Evolutionary conservation across 768 basidiomycete genomes (phyloP).

Genomic region (Mycena venus): DNA sequence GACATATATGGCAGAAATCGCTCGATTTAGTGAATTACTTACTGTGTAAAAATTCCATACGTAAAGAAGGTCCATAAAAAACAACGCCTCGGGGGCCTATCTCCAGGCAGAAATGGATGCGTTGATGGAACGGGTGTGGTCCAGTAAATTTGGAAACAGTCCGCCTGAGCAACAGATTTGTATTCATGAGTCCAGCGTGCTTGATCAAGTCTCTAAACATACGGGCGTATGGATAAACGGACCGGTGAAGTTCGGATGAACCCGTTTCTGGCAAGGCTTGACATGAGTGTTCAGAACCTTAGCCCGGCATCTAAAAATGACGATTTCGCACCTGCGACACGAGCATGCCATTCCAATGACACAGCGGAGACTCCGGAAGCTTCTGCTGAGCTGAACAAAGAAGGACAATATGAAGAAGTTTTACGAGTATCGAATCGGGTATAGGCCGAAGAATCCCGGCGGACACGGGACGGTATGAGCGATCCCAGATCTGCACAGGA

Average conservation of each 20-base stretch:
- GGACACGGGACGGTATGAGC: conserved; percentile 23
- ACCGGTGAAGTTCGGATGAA: conserved; percentile 5
- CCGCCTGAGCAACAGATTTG: not conserved
- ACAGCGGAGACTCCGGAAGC: conserved; percentile 28
- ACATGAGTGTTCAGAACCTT: not conserved
- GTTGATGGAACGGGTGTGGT: conserved; percentile 9
- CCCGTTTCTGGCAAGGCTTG: conserved; percentile 1
- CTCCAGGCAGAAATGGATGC: conserved; percentile 9
- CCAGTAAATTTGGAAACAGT: conserved; percentile 10
- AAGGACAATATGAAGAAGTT: conserved; percentile 26
- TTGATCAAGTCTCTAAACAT: conserved; percentile 7
- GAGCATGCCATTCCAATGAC: conserved; percentile 17
- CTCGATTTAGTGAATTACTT: not conserved
- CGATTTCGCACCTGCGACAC: conserved; percentile 22
- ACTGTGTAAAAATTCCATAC: not conserved
- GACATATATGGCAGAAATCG: not conserved
- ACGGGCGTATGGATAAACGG: conserved; percentile 22
- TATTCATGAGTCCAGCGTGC: not conserved
- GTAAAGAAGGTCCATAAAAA: conserved; percentile 15
- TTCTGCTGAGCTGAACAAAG: conserved; percentile 14
- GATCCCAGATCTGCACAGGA: conserved; percentile 33
- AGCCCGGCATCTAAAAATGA: conserved; percentile 23
- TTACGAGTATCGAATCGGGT: conserved; percentile 28
- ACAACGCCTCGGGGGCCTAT: conserved; percentile 13
- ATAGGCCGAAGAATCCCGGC: conserved; percentile 29